Evolutionary conservation across 2,329 filamentous ascomycete genomes (phyloP), one percentile per base, ranked within the genome.

Genomic region (Zymoseptoria brevis): DNA sequence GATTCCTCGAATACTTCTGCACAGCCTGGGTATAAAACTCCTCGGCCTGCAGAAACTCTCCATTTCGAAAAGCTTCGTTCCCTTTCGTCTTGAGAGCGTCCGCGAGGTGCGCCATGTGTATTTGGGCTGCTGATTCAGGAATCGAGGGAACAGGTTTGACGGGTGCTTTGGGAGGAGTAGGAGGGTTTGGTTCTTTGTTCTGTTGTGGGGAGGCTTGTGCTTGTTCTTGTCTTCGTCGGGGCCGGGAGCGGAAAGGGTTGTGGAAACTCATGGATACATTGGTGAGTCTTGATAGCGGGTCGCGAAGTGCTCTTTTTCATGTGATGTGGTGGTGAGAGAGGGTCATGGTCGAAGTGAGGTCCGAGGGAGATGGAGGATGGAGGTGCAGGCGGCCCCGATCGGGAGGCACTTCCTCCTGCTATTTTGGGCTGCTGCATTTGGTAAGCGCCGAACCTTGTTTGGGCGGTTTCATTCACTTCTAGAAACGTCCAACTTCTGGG

Each of bases 1-100:
- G 84, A 71, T 96, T 94, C 57, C 79, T 81, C 3, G 88, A 82
- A 74, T 96, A 89, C 71, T 86, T 84, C 67, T 88, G 84, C 67
- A 96, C 91, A 77, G 89, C 89, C 55, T 69, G 64, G 4, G 87
- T 87, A 74, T 93, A 93, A 59, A 86, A 76, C 19, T 79, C 79
- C 63, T 90, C 87, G 45, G 89, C 89, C 22, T 76, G 79, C 4
- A 75, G 73, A 69, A 81, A 92, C 66, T 92, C 84, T 62, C 83
- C 83, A 8, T 77, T 74, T 62, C 83, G 80, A 74, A 88, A 93
- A 69, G 80, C 81, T 55, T 76, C 77, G 73, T 89, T 89, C 63
- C 87, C 86, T 55, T 77, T 71, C 57, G 74, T 74, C 63, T 80
- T 80, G 26, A 80, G 72, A 62, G 75, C 72, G 57, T 80, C 77